A percentile compares a stretch with the other conserved stretches of the same genome.
phyloP scores from a whole-genome alignment of 2,329 filamentous ascomycete genomes.

The Cordyceps cateniannulata region DNA sequence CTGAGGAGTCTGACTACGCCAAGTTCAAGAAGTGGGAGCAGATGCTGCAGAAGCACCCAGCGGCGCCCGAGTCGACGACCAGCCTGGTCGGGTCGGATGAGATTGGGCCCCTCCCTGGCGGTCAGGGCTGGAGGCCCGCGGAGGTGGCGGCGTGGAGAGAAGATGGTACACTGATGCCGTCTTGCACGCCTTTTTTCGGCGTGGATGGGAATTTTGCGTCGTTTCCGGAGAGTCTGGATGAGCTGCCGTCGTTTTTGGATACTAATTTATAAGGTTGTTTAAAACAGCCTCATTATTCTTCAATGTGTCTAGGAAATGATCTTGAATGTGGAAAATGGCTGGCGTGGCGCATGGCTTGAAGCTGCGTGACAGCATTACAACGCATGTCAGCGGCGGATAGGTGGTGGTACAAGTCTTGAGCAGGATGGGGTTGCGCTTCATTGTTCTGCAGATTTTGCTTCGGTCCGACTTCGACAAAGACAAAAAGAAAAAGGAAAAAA shows the following conservation, averaged over 20 bases:
- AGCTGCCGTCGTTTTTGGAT: constrained; percentile 27
- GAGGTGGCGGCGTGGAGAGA: constrained; percentile 17
- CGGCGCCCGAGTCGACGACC: constrained; percentile 19
- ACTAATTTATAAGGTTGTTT: neutral
- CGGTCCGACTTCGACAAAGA: neutral
- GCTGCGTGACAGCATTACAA: neutral
- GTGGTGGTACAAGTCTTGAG: neutral
- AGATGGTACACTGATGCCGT: constrained; percentile 13
- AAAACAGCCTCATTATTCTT: neutral
- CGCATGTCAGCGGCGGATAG: neutral
- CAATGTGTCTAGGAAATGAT: neutral
- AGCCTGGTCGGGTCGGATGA: neutral
- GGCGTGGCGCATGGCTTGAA: neutral
- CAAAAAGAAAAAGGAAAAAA: neutral
- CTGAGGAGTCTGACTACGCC: constrained; percentile 41
- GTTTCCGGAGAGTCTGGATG: constrained; percentile 32
- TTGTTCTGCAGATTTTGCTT: neutral
- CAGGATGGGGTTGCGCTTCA: neutral
- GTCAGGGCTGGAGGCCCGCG: neutral
- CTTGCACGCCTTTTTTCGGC: constrained; percentile 28
- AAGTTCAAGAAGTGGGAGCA: constrained; percentile 47
- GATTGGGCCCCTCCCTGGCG: neutral
- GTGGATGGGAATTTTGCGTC: constrained; percentile 31
- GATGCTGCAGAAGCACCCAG: constrained; percentile 36
- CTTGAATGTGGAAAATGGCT: neutral